Conservation (phyloP, 805 yeast genomes). For the Wickerhamomyces silvicola region DNA sequence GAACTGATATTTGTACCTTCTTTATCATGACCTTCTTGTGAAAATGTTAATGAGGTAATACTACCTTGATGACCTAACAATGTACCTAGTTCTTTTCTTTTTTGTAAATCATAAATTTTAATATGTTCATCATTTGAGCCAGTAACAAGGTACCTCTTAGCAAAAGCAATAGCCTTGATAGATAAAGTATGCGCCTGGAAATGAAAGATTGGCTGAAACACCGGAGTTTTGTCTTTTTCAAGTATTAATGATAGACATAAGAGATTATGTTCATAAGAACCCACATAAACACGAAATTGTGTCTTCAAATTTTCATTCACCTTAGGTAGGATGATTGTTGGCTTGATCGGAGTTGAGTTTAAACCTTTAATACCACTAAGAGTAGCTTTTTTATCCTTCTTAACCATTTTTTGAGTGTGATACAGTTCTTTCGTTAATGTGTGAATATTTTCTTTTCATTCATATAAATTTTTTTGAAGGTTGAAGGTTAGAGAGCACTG, state of each 20-base stretch:
- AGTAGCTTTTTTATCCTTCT: constrained; percentile 8
- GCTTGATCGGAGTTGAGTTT: constrained; percentile 15
- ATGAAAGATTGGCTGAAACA: constrained; percentile 91
- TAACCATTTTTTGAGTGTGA: constrained; percentile 3
- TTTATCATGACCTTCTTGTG: constrained; percentile 37
- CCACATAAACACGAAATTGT: constrained; percentile 78
- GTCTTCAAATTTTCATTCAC: constrained; percentile 4
- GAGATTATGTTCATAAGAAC: constrained; percentile 92
- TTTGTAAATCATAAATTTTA: constrained; percentile 87
- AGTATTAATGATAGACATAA: constrained; percentile 75
- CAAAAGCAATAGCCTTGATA: constrained; percentile 76
- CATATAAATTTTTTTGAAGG: constrained; percentile 4
- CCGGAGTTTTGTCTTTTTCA: constrained; percentile 42
- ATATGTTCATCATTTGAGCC: constrained; percentile 96
- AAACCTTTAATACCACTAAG: constrained; percentile 1
- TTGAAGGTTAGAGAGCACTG: constrained; percentile 1
- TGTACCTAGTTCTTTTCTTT: constrained; percentile 90
- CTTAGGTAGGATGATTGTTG: constrained; percentile 17
- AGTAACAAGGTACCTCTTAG: constrained; percentile 80
- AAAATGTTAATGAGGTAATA: constrained; percentile 69
- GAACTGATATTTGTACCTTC: constrained; percentile 17
- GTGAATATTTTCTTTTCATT: not conserved
- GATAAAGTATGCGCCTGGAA: constrained; percentile 92
- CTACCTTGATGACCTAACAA: constrained; percentile 86
- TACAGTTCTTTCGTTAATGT: not conserved